phyloP scores from a whole-genome alignment of 1,284 basidiomycete species.

The Rhodotorula sp. region DNA sequence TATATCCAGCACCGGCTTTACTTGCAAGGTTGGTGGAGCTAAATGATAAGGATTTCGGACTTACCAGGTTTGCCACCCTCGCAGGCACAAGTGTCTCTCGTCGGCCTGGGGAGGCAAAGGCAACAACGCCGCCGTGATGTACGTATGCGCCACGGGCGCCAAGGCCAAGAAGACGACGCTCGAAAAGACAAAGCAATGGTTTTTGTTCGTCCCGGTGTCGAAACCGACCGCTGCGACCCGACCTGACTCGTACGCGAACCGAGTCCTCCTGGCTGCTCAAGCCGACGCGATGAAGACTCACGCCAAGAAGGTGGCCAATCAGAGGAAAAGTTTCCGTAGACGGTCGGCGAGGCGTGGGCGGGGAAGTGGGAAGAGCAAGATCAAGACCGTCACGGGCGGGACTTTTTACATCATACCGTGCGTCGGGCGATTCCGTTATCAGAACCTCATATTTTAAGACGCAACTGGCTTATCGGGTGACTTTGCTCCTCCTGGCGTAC shows the following conservation, averaged over 20 bases:
- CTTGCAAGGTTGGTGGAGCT: no score
- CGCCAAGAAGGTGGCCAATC: conserved; percentile 32
- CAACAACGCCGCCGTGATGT: conserved; percentile 27
- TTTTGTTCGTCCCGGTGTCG: conserved; percentile 25
- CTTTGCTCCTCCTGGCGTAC: no score
- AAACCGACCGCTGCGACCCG: conserved; percentile 8
- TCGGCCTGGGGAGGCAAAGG: conserved; percentile 19
- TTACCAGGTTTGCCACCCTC: background rate
- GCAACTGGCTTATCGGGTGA: background rate
- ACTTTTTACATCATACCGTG: conserved; percentile 27
- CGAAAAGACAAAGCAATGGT: conserved; percentile 35
- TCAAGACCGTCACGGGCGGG: conserved; percentile 20
- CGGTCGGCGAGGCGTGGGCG: conserved; percentile 1
- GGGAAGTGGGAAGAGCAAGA: conserved; percentile 17
- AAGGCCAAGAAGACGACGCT: conserved; percentile 25
- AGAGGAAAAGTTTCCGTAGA: conserved; percentile 25
- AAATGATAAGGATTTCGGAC: background rate
- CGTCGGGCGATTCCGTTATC: background rate
- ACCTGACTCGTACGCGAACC: conserved; percentile 17
- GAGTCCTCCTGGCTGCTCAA: conserved; percentile 35
- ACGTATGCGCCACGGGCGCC: conserved; percentile 30
- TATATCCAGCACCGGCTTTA: background rate
- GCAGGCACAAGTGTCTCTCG: conserved; percentile 20
- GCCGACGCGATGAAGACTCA: conserved; percentile 33
- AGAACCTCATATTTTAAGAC: no score